Percentiles rank a stretch among this genome's conserved stretches.
Conservation (phyloP, 2,329 filamentous ascomycete species). For the Alternaria solani region DNA sequence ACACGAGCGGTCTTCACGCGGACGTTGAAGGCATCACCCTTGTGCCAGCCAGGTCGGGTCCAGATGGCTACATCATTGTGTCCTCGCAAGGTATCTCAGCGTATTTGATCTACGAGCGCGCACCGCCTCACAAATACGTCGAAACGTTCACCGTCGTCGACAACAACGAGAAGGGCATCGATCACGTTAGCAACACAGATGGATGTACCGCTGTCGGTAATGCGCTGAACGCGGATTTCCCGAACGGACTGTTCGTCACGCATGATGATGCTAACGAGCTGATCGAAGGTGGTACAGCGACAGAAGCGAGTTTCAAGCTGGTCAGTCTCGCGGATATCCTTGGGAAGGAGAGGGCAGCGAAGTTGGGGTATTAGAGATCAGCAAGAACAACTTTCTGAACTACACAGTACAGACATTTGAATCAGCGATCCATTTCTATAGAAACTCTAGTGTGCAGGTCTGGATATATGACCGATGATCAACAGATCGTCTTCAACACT, state of each 20-base stretch:
- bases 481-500: neutral
- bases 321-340: conserved; percentile 40
- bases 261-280: conserved; percentile 65
- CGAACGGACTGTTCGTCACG: conserved; percentile 57
- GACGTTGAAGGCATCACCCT: conserved; percentile 65
- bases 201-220: conserved; percentile 59
- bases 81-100: conserved; percentile 63
- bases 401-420: neutral
- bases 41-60: conserved; percentile 55
- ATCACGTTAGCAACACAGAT: conserved; percentile 64
- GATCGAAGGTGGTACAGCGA: conserved; percentile 55
- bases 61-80: conserved; percentile 61
- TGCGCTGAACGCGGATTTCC: conserved; percentile 50
- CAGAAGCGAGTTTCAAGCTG: conserved; percentile 62
- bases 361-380: conserved; percentile 29
- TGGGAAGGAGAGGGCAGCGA: conserved; percentile 29
- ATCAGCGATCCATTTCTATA: neutral
- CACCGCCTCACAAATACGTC: conserved; percentile 60
- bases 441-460: neutral
- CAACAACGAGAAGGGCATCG: conserved; percentile 55
- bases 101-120: conserved; percentile 61
- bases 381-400: neutral
- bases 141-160: conserved; percentile 59
- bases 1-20: conserved; percentile 57
- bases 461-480: neutral